Conservation (phyloP, 2,329 filamentous ascomycete species). For the Sordariomycetes sp. region DNA sequence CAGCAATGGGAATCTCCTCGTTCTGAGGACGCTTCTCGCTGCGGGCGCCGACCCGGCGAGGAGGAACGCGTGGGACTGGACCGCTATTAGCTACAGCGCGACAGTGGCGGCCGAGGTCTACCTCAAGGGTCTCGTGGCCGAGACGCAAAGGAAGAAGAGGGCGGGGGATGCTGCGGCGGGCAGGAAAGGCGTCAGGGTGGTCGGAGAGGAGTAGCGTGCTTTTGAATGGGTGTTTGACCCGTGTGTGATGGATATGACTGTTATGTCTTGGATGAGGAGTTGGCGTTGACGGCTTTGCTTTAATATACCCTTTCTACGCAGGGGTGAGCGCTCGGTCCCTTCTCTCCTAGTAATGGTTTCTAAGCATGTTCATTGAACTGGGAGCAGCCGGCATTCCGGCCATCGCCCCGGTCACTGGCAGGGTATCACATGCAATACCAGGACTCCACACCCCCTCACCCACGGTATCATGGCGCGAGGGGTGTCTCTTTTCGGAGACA, state of each 20-base stretch:
- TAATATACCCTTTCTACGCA: background rate
- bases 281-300: background rate
- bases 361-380: too few relatives aligned
- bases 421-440: too few relatives aligned
- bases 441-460: too few relatives aligned
- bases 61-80: slow-evolving; percentile 71
- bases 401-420: too few relatives aligned
- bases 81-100: slow-evolving; percentile 70
- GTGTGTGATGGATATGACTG: background rate
- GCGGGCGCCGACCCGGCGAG: slow-evolving; percentile 67
- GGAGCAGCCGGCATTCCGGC: too few relatives aligned
- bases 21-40: slow-evolving; percentile 64
- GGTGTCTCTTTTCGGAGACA: too few relatives aligned
- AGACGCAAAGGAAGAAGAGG: slow-evolving; percentile 47
- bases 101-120: slow-evolving; percentile 80
- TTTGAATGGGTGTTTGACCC: background rate
- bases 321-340: background rate
- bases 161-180: slow-evolving; percentile 25
- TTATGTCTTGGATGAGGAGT: background rate
- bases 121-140: slow-evolving; percentile 64
- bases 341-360: too few relatives aligned
- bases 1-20: slow-evolving; percentile 68
- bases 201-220: background rate
- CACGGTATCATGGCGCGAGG: too few relatives aligned
- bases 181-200: slow-evolving; percentile 24